These are phyloP conservation scores for Podosphaera fusca DNA, from an alignment of 2,329 filamentous ascomycete genomes.

Conservation along the genomic window DNA sequence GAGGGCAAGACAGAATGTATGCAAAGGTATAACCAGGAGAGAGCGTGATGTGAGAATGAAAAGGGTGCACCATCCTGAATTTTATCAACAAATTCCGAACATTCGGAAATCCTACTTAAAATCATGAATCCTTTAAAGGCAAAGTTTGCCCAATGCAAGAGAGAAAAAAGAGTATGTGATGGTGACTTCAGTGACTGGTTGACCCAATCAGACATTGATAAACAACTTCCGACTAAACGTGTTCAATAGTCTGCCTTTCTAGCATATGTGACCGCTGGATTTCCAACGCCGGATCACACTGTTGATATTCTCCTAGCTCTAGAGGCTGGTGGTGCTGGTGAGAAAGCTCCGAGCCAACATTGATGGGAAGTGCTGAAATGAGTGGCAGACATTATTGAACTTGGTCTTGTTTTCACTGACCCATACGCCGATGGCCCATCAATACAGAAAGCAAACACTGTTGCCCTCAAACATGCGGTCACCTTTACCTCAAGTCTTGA, in stretches of 20 bases:
- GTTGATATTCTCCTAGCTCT: conserved; percentile 68
- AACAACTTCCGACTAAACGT: conserved; percentile 2
- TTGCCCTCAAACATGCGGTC: conserved; percentile 72
- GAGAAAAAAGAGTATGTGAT: conserved; percentile 21
- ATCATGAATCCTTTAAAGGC: conserved; percentile 26
- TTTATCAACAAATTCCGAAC: too few species aligned
- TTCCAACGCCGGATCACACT: conserved; percentile 59
- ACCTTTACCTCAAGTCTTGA: conserved; percentile 57
- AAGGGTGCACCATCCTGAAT: too few species aligned
- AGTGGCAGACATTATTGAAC: conserved; percentile 63
- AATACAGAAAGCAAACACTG: conserved; percentile 86
- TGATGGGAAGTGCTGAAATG: neutral
- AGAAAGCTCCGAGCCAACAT: conserved; percentile 8
- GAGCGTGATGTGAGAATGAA: too few species aligned
- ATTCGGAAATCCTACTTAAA: neutral
- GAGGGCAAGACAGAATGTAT: too few species aligned
- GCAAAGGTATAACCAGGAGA: too few species aligned
- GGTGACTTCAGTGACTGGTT: neutral
- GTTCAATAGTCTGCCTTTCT: conserved; percentile 39
- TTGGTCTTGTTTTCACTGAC: conserved; percentile 91
- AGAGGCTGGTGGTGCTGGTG: conserved; percentile 81
- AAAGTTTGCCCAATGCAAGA: conserved; percentile 32
- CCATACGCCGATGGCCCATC: conserved; percentile 95
- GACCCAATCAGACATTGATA: neutral
- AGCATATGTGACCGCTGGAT: conserved; percentile 91